A percentile compares a stretch with the other conserved stretches of the same genome.
phyloP scores from a whole-genome alignment of 768 basidiomycete species.

The Clavaria fumosa region DNA sequence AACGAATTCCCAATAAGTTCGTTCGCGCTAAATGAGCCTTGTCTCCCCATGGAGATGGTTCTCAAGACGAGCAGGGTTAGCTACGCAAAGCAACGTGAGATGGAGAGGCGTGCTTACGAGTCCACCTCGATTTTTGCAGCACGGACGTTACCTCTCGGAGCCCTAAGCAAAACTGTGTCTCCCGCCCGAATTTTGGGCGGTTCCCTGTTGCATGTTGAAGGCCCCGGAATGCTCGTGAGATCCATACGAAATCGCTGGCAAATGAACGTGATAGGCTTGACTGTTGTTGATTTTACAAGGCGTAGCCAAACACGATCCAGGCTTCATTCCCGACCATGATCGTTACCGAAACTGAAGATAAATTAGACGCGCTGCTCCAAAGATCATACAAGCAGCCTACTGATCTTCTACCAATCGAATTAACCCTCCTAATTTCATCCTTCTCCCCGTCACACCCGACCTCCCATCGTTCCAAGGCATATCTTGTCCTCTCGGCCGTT shows the following conservation, averaged over 20 bases:
- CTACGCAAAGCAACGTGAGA: not conserved
- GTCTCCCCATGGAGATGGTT: conserved; percentile 62
- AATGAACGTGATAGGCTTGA: too few species aligned
- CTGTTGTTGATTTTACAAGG: too few species aligned
- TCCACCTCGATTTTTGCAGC: conserved; percentile 58
- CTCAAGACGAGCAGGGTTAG: conserved; percentile 29
- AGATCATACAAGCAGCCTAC: conserved; percentile 15
- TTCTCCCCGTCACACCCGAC: conserved; percentile 34
- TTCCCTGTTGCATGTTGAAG: conserved; percentile 9
- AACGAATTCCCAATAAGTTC: conserved; percentile 73
- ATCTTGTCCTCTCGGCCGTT: conserved; percentile 49
- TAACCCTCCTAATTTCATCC: conserved; percentile 33
- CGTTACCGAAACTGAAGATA: too few species aligned
- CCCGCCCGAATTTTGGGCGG: conserved; percentile 39
- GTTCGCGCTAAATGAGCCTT: conserved; percentile 66
- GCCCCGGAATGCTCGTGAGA: not conserved
- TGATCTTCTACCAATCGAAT: conserved; percentile 37
- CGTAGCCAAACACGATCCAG: too few species aligned
- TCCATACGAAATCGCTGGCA: too few species aligned
- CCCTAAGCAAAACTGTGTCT: conserved; percentile 60
- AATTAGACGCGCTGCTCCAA: conserved; percentile 20
- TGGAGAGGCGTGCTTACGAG: conserved; percentile 32
- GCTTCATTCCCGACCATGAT: too few species aligned
- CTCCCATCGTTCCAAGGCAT: conserved; percentile 47
- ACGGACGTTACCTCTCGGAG: conserved; percentile 71